Evolutionary conservation across 1,284 basidiomycete genomes (phyloP).

Genomic region (Naganishia sp.): DNA sequence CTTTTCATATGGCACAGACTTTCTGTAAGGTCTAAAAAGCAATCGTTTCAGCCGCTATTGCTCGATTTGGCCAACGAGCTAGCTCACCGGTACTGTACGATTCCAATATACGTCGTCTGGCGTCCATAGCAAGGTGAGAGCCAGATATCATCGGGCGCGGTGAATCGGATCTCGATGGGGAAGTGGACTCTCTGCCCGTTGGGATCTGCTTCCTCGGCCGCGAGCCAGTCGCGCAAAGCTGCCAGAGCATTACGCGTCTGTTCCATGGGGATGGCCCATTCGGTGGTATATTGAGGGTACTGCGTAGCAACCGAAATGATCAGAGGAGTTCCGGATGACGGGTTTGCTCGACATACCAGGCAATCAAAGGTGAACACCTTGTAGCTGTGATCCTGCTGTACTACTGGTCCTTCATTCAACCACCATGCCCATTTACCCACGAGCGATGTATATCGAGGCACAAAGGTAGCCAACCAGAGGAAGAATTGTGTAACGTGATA

Average conservation of each 20-base stretch:
- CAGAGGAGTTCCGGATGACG: background rate
- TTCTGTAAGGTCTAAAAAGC: slow-evolving; percentile 76
- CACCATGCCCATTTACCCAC: slow-evolving; percentile 54
- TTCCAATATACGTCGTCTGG: slow-evolving; percentile 89
- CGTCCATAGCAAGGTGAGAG: slow-evolving; percentile 81
- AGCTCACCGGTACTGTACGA: slow-evolving; percentile 87
- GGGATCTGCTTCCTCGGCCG: slow-evolving; percentile 66
- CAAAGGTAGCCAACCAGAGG: slow-evolving; percentile 62
- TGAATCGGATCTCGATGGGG: slow-evolving; percentile 90
- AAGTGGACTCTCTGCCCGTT: slow-evolving; percentile 84
- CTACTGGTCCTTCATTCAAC: slow-evolving; percentile 43
- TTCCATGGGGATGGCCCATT: slow-evolving; percentile 84
- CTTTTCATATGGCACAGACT: slow-evolving; percentile 79
- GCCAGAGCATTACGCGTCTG: slow-evolving; percentile 62
- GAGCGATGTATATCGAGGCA: slow-evolving; percentile 47
- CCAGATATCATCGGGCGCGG: slow-evolving; percentile 87
- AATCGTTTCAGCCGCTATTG: too few relatives aligned
- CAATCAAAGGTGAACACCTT: slow-evolving; percentile 78
- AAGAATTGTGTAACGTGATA: slow-evolving; percentile 77
- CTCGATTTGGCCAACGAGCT: background rate
- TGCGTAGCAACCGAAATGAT: slow-evolving; percentile 44
- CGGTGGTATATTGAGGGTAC: slow-evolving; percentile 86
- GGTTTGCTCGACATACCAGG: slow-evolving; percentile 39
- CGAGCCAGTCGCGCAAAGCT: slow-evolving; percentile 75
- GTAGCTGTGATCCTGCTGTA: slow-evolving; percentile 68